Conservation (phyloP, 2,329 filamentous ascomycete species). For the Chaetomiaceae sp. region DNA sequence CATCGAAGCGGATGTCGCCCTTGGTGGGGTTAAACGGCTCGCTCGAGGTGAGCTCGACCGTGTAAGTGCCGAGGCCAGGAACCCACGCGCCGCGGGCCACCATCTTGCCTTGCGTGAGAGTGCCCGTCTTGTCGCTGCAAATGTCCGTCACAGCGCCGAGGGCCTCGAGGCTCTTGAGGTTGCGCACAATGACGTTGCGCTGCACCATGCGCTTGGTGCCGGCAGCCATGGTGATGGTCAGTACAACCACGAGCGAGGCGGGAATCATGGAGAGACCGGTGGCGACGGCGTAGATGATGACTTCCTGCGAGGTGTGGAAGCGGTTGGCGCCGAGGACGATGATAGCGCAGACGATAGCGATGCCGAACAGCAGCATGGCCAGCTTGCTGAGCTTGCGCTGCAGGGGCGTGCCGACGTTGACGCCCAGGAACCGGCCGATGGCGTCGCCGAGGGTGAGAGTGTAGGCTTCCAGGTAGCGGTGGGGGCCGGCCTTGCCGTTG, state of each 20-base stretch:
- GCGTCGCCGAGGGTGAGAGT: constrained; percentile 26
- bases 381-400: constrained; percentile 65
- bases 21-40: constrained; percentile 59
- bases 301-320: constrained; percentile 46
- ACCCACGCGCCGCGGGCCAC: constrained; percentile 61
- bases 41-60: constrained; percentile 50
- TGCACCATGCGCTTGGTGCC: constrained; percentile 54
- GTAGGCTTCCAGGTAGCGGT: constrained; percentile 35
- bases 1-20: constrained; percentile 40
- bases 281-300: constrained; percentile 43
- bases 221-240: constrained; percentile 61
- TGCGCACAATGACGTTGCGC: constrained; percentile 53
- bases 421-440: constrained; percentile 40
- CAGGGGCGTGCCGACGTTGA: constrained; percentile 57
- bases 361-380: constrained; percentile 59
- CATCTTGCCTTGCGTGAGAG: constrained; percentile 63
- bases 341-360: constrained; percentile 43
- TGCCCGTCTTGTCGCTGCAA: constrained; percentile 68
- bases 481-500: constrained; percentile 38
- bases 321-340: constrained; percentile 40
- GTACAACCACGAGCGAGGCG: constrained; percentile 55
- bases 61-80: constrained; percentile 47
- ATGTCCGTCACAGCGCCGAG: constrained; percentile 66
- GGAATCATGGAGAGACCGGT: constrained; percentile 51
- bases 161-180: constrained; percentile 62